Evolutionary conservation across 768 basidiomycete genomes (phyloP).

Genomic region (Hericium erinaceus): DNA sequence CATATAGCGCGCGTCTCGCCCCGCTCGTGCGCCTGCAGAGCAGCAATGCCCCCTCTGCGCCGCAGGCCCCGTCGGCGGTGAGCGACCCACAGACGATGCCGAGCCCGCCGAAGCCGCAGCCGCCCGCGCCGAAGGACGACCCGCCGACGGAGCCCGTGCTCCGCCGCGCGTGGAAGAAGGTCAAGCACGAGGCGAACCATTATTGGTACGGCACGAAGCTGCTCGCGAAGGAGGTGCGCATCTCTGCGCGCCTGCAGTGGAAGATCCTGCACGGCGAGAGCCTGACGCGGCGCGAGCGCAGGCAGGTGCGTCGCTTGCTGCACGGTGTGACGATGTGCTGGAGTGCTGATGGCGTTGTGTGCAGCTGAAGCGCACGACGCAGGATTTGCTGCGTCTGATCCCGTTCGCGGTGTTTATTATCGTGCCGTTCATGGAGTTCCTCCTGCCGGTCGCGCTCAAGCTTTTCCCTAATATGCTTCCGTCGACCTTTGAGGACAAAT

Average conservation of each 20-base stretch:
- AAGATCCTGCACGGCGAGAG: constrained; percentile 88
- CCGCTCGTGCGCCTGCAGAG: constrained; percentile 25
- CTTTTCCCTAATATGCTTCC: constrained; percentile 99
- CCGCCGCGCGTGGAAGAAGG: constrained; percentile 76
- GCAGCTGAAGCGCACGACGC: constrained; percentile 87
- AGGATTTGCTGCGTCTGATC: constrained; percentile 85
- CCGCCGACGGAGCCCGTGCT: constrained; percentile 35
- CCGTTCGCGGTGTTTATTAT: constrained; percentile 93
- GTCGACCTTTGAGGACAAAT: constrained; percentile 97
- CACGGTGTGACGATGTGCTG: background rate
- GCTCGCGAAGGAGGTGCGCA: constrained; percentile 88
- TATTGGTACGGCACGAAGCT: constrained; percentile 97
- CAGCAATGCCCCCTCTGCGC: constrained; percentile 16
- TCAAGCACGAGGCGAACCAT: constrained; percentile 93
- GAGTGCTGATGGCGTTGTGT: background rate
- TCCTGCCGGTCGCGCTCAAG: constrained; percentile 92
- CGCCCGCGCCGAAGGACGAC: constrained; percentile 22
- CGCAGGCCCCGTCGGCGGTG: constrained; percentile 24
- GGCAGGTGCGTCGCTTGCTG: constrained; percentile 54
- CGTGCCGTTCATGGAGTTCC: constrained; percentile 97
- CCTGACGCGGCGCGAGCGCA: constrained; percentile 84
- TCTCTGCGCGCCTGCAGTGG: constrained; percentile 80
- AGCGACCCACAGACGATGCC: constrained; percentile 36
- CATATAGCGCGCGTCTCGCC: constrained; percentile 8
- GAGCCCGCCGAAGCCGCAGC: constrained; percentile 11